Evolutionary conservation across 2,329 filamentous ascomycete species (phyloP).

Genomic region (Didymellaceae sp.): DNA sequence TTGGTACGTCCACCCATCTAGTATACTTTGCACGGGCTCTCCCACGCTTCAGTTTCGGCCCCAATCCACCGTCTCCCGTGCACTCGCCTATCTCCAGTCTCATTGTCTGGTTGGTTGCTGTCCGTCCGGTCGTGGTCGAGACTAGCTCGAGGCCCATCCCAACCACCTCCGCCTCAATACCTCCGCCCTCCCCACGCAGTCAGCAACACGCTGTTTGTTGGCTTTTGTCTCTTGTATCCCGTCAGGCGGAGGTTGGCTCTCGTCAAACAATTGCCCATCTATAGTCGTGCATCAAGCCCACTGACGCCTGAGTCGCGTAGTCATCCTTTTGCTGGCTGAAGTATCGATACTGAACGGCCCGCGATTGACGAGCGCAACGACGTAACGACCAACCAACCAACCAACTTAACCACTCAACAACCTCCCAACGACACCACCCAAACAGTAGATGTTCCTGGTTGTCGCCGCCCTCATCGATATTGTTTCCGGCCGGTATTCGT

Average conservation of each 20-base stretch:
- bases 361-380: conserved; percentile 41
- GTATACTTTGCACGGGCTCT: background rate
- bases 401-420: conserved; percentile 27
- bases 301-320: conserved; percentile 38
- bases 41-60: conserved; percentile 21
- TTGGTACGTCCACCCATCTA: conserved; percentile 29
- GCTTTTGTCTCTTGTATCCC: conserved; percentile 31
- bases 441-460: conserved; percentile 31
- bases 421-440: conserved; percentile 18
- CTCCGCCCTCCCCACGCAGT: conserved; percentile 43
- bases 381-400: conserved; percentile 41
- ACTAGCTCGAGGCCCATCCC: conserved; percentile 50
- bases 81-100: conserved; percentile 49
- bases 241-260: conserved; percentile 27
- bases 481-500: conserved; percentile 37
- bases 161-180: conserved; percentile 52
- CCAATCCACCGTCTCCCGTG: conserved; percentile 43
- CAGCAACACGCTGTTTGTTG: conserved; percentile 33
- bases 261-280: conserved; percentile 16
- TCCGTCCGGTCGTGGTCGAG: conserved; percentile 16
- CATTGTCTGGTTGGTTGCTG: conserved; percentile 40
- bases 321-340: conserved; percentile 33
- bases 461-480: conserved; percentile 29
- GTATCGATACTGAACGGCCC: conserved; percentile 43
- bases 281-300: conserved; percentile 18